Percentiles rank a stretch among this genome's conserved stretches.
These are phyloP conservation scores for Lactifluus volemus DNA, from an alignment of 768 basidiomycete genomes.

Conservation along the genomic window DNA sequence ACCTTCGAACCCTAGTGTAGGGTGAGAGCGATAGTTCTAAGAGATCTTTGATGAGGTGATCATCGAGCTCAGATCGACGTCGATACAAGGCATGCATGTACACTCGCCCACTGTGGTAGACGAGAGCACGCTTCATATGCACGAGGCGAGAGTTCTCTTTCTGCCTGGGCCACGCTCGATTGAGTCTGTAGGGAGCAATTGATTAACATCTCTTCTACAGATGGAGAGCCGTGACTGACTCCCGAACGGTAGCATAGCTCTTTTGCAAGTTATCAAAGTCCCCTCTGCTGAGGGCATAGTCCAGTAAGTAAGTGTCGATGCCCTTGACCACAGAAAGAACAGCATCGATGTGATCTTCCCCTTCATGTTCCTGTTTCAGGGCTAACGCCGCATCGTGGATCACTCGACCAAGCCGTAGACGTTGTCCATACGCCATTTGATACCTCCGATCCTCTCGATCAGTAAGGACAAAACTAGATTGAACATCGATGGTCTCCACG, in stretches of 20 bases:
- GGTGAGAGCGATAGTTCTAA: conserved; percentile 71
- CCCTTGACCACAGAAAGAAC: conserved; percentile 63
- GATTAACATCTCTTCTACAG: neutral
- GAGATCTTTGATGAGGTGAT: conserved; percentile 55
- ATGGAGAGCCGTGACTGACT: conserved; percentile 33
- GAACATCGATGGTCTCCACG: conserved; percentile 54
- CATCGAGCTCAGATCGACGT: conserved; percentile 64
- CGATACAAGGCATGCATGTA: conserved; percentile 75
- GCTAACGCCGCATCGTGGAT: conserved; percentile 58
- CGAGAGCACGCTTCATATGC: conserved; percentile 68
- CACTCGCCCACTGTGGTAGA: conserved; percentile 66
- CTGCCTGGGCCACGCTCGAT: conserved; percentile 62
- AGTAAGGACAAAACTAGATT: conserved; percentile 65
- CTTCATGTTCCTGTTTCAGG: conserved; percentile 50
- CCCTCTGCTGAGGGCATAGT: conserved; percentile 53
- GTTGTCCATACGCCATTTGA: conserved; percentile 48
- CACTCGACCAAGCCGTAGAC: conserved; percentile 57
- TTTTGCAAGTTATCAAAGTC: conserved; percentile 60
- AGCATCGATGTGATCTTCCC: conserved; percentile 83
- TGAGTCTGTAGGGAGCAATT: conserved; percentile 35
- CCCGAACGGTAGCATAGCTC: conserved; percentile 51
- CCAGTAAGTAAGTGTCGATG: conserved; percentile 67
- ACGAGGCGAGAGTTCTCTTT: conserved; percentile 68
- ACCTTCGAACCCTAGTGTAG: conserved; percentile 74
- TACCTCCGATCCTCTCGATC: conserved; percentile 71